Evolutionary conservation across 495 filamentous ascomycete genomes (phyloP), one percentile per base, ranked within the genome.

Genomic region (Penicillium odoratum): DNA sequence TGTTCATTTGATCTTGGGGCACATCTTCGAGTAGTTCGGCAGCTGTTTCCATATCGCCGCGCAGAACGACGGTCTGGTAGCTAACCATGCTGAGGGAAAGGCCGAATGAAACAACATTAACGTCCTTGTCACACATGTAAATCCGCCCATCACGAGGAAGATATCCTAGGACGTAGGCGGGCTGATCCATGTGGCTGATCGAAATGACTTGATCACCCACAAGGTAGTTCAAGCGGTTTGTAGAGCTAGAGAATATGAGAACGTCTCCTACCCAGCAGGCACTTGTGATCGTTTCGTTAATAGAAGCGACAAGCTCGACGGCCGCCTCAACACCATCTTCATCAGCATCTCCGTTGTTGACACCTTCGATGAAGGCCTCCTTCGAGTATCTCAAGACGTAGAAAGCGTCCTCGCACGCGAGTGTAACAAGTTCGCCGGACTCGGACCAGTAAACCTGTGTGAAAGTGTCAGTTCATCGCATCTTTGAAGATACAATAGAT

Each of bases 171-270:
- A 96, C 81, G 72, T 98, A 99, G 88, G 93, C 92, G 15, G 90
- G 85, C 66, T 91, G 84, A 74, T 99, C 94, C 65, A 97, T 97
- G 75, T 98, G 93, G 40, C 92, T 91, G 66, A 99, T 89, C n/a
- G 94, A 97, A 81, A 98, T 97, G 30, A 92, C 95, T 74, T 97
- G 92, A 73, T 98, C 94, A 51, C 94, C 95, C 34, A 99, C 94
- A 21, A 99, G 85, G 74, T 98, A 97, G 81, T 98, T 99, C 58
- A 99, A 77, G 52, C 94, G 90, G 82, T 98, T 97, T 28, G 93
- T 96, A 64, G 85, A 87, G 78, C 92, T 98, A 29, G 94, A 97
- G 80, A 98, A 99, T 69, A 98, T 93, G 79, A 99, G 94, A 76
- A 93, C 96, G 73, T 99, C 94, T 26, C 94, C 94, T 55, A 99